A percentile compares a stretch with the other conserved stretches of the same genome.
These are phyloP conservation scores for Passiflora organensis DNA, from an alignment of 345 rosid species.

Conservation along the genomic window DNA sequence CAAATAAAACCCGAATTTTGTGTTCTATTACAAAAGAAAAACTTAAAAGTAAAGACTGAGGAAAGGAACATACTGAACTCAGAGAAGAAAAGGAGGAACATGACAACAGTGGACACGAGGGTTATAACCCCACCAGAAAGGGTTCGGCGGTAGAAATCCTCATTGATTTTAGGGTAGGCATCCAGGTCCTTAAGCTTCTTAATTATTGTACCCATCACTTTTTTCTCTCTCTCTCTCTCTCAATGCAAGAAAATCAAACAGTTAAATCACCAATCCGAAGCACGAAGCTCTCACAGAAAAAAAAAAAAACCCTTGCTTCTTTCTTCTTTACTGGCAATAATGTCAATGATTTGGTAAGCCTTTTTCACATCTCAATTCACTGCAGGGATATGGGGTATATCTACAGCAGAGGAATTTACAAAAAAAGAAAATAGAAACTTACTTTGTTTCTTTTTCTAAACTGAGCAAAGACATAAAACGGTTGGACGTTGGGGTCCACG, in stretches of 20 bases:
- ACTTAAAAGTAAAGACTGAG: not conserved
- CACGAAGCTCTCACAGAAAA: not conserved
- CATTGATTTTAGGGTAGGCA: constrained; percentile 86
- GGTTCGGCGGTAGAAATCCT: constrained; percentile 80
- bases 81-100: constrained; percentile 67
- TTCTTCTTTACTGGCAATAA: too few relatives aligned
- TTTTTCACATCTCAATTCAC: too few relatives aligned
- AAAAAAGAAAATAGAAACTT: too few relatives aligned
- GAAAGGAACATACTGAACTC: constrained; percentile 48
- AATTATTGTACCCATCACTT: constrained; percentile 35
- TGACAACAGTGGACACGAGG: constrained; percentile 52
- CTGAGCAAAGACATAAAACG: too few relatives aligned
- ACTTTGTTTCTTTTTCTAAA: too few relatives aligned
- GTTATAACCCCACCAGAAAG: constrained; percentile 88
- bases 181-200: constrained; percentile 61
- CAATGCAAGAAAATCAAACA: not conserved
- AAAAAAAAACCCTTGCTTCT: too few relatives aligned
- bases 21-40: too few relatives aligned
- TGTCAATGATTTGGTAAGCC: too few relatives aligned
- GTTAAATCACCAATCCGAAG: constrained; percentile 3
- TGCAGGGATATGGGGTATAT: too few relatives aligned
- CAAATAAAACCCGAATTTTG: too few relatives aligned
- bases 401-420: too few relatives aligned
- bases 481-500: too few relatives aligned
- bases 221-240: not conserved